A percentile compares a stretch with the other conserved stretches of the same genome.
These are phyloP conservation scores for Mucor sp. DNA, from an alignment of 371 early-diverging fungal genomes.

Conservation along the genomic window DNA sequence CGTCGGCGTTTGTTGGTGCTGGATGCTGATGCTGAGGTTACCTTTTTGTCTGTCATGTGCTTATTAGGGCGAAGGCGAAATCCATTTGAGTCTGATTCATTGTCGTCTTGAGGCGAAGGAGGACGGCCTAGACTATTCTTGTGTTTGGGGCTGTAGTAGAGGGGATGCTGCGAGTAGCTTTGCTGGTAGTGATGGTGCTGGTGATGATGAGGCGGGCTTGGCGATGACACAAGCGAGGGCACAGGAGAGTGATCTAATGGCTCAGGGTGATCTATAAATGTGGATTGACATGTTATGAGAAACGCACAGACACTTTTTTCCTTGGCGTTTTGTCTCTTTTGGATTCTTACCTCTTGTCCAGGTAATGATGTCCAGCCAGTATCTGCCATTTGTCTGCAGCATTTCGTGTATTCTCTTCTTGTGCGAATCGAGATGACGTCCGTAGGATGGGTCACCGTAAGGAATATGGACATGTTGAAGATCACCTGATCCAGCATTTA, in stretches of 20 bases:
- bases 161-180: constrained; percentile 1
- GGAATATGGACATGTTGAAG: constrained; percentile 36
- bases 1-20: constrained; percentile 48
- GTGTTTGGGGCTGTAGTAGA: neutral
- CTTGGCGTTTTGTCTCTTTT: neutral
- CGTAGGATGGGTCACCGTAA: neutral
- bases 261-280: constrained; percentile 27
- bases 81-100: neutral
- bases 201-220: constrained; percentile 26
- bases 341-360: constrained; percentile 27
- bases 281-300: constrained; percentile 1
- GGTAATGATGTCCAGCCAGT: constrained; percentile 38
- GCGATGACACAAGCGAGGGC: constrained; percentile 35
- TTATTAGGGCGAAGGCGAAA: constrained; percentile 4
- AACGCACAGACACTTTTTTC: constrained; percentile 14
- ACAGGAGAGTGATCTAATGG: constrained; percentile 34
- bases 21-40: constrained; percentile 1
- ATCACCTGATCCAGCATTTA: constrained; percentile 36
- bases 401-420: constrained; percentile 37
- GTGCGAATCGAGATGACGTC: neutral
- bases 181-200: constrained; percentile 4
- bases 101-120: neutral
- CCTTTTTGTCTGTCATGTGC: constrained; percentile 19
- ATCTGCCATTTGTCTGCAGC: constrained; percentile 35
- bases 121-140: constrained; percentile 3